Percentiles rank a stretch among this genome's conserved stretches.
Conservation (phyloP, 2,329 filamentous ascomycete species). For the Trichophyton equinum region DNA sequence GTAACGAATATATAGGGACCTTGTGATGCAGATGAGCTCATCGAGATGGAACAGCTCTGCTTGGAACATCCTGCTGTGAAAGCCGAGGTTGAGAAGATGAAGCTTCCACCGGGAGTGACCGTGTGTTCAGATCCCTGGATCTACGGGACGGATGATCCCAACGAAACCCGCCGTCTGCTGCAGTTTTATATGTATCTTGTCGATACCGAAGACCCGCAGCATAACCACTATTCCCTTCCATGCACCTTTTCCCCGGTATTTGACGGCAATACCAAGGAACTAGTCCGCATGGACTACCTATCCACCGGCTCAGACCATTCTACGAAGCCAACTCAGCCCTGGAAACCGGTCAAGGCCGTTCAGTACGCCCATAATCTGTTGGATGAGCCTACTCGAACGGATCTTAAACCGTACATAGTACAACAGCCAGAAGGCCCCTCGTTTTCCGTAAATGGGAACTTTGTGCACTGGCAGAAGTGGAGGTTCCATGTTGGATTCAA, state of each 20-base stretch:
- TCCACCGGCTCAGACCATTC: slow-evolving; percentile 54
- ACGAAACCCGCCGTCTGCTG: slow-evolving; percentile 28
- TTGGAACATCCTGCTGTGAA: slow-evolving; percentile 44
- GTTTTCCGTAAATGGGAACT: slow-evolving; percentile 45
- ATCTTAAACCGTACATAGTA: slow-evolving; percentile 52
- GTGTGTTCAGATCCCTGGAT: slow-evolving; percentile 57
- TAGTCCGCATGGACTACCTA: slow-evolving; percentile 56
- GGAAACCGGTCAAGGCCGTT: slow-evolving; percentile 41
- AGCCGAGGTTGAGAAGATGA: slow-evolving; percentile 46
- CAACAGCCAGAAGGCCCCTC: slow-evolving; percentile 53
- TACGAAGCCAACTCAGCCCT: slow-evolving; percentile 43
- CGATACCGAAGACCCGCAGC: slow-evolving; percentile 51
- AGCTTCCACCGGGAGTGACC: slow-evolving; percentile 45
- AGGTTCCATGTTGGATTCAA: slow-evolving; percentile 50
- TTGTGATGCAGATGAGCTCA: slow-evolving; percentile 47
- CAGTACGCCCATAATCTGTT: slow-evolving; percentile 52
- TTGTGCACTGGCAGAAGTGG: slow-evolving; percentile 56
- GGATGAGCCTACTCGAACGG: slow-evolving; percentile 46
- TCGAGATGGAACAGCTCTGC: slow-evolving; percentile 46
- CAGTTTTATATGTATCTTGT: slow-evolving; percentile 43
- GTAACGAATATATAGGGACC: slow-evolving; percentile 36
- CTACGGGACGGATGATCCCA: slow-evolving; percentile 41
- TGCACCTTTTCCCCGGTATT: slow-evolving; percentile 56
- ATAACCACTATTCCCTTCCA: slow-evolving; percentile 57
- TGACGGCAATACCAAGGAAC: slow-evolving; percentile 48